A percentile compares a stretch with the other conserved stretches of the same genome.
Conservation (phyloP, 495 filamentous ascomycete species). For the Aspergillus cristatus region DNA sequence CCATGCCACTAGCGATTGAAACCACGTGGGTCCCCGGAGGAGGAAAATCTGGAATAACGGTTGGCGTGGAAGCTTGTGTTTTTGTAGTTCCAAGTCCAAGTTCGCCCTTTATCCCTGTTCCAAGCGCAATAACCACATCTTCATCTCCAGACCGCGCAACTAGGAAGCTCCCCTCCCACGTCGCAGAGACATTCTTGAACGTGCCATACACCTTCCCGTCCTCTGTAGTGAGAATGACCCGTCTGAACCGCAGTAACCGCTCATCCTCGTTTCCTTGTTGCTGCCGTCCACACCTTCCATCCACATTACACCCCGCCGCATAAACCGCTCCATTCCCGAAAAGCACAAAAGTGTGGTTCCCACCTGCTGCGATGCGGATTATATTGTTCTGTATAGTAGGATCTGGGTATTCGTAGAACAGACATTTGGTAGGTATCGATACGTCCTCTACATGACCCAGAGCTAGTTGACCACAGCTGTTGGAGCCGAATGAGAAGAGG, state of each 20-base stretch:
- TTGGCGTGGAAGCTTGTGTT: background rate
- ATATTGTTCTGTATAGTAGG: too few species aligned
- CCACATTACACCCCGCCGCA: constrained; percentile 50
- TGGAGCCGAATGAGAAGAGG: constrained; percentile 84
- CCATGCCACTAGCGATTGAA: constrained; percentile 60
- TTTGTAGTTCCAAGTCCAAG: constrained; percentile 48
- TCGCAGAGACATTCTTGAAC: constrained; percentile 48
- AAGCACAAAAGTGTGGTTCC: constrained; percentile 79
- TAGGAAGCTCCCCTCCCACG: constrained; percentile 65
- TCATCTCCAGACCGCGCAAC: constrained; percentile 20
- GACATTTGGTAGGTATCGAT: constrained; percentile 52
- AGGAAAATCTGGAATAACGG: constrained; percentile 51
- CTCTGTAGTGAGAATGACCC: constrained; percentile 11
- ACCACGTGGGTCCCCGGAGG: constrained; percentile 40
- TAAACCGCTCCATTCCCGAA: constrained; percentile 47
- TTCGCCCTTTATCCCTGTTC: constrained; percentile 61
- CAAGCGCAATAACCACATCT: constrained; percentile 50
- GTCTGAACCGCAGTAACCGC: constrained; percentile 15
- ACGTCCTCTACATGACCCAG: constrained; percentile 68
- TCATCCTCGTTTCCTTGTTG: background rate
- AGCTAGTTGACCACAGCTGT: constrained; percentile 79
- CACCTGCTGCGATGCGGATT: constrained; percentile 55
- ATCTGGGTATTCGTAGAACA: constrained; percentile 29
- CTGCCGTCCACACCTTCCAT: constrained; percentile 33
- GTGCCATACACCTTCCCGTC: constrained; percentile 6